Base-by-base conservation (phyloP, 495 filamentous ascomycete genomes). In the Neurospora sp. region DNA sequence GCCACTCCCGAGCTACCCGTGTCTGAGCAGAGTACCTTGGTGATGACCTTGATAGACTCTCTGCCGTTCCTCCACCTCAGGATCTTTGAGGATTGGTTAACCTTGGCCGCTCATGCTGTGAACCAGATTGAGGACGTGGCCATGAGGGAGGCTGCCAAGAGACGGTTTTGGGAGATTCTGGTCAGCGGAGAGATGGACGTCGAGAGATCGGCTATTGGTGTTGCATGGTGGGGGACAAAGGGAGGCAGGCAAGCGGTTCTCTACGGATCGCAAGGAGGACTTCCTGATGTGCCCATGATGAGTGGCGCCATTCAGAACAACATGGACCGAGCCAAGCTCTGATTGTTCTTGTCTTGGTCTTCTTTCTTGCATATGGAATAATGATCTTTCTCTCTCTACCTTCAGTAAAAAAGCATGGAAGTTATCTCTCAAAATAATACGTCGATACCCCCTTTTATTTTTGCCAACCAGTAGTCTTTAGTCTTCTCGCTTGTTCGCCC, bases 111-210 rank as follows among this genome's bases (percentile, higher is more conserved):
- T 3, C 84, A 89, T 65, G 82, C 94, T 14, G 80, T 96, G 53
- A 89, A 90, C 73, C 75, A 74, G 1, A 86, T 97, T 69, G 76
- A 82, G 1, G 90, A 94, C 72, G 79, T 83, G 0, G 75, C 77
- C 4, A 90, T 94, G 86, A 85, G 90, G 41, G 85, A 89, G 40
- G 78, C 82, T n/a, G 92, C 90, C 70, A 88, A 89, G 75, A 86
- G 88, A 75, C 85, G 94, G 68, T 93, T 97, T 79, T 97, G 94
- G 94, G 89, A 97, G 69, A 86, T 93, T 2, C 73, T 98, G 53
- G 90, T 90, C 35, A 88, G 86, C 73, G 94, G 95, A 8, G 94
- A 98, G 82, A 95, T 98, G 90, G 94, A 98, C 82, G 89, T 97
- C 68, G 92, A 97, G 76, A 85, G 93, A 37, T 90, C 92, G 10